Evolutionary conservation across 2,329 filamentous ascomycete species (phyloP).

Genomic region (Amylocarpus encephaloides): DNA sequence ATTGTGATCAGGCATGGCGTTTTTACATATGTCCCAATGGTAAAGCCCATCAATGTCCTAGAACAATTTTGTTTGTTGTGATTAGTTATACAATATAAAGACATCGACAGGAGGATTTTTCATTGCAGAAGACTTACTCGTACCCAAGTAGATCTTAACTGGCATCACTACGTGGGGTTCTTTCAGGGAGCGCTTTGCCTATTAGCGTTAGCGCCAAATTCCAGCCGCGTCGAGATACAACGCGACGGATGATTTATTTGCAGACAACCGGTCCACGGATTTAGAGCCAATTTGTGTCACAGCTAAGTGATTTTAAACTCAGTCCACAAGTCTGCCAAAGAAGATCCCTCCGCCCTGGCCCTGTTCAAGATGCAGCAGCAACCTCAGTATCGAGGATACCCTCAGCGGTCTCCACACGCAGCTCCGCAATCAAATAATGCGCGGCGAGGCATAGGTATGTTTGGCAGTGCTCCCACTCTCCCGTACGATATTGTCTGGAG

Average conservation of each 20-base stretch:
- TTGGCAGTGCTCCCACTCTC: not conserved
- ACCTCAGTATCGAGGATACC: slow-evolving; percentile 27
- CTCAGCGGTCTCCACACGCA: slow-evolving; percentile 29
- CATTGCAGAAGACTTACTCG: no score
- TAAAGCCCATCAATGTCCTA: not conserved
- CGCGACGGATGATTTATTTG: slow-evolving; percentile 4
- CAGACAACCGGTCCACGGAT: not conserved
- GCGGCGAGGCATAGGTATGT: slow-evolving; percentile 33
- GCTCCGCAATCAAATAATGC: slow-evolving; percentile 17
- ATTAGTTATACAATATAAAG: no score
- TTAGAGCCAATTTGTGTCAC: slow-evolving; percentile 7
- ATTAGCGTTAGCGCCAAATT: not conserved
- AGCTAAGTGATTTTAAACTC: slow-evolving; percentile 5
- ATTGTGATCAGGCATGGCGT: slow-evolving; percentile 18
- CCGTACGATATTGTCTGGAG: no score
- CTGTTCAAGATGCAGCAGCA: slow-evolving; percentile 29
- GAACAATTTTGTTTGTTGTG: not conserved
- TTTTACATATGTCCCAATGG: slow-evolving; percentile 2
- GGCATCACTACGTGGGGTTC: no score
- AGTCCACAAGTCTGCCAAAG: not conserved
- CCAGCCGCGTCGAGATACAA: not conserved
- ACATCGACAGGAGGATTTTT: no score
- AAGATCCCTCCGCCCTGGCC: not conserved
- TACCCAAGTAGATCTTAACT: no score
- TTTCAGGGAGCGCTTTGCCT: no score